A percentile compares a stretch with the other conserved stretches of the same genome.
Evolutionary conservation across 1,139 yeast species (phyloP).

Genomic region (Candida tetrigidarum): DNA sequence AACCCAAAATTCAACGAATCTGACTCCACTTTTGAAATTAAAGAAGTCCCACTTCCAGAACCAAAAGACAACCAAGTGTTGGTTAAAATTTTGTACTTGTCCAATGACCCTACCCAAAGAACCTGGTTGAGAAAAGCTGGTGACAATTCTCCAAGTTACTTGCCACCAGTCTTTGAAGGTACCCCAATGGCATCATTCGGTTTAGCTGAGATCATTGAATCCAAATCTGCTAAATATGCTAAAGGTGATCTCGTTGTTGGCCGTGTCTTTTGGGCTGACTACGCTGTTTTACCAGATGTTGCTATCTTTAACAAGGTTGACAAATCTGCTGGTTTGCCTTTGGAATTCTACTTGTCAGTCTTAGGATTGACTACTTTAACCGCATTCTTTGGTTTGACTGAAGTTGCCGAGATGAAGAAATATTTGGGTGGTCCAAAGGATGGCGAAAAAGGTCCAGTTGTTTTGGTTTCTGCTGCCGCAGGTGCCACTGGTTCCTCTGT

Average conservation of each 20-base stretch:
- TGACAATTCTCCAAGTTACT: conserved; percentile 47
- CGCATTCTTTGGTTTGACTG: conserved; percentile 60
- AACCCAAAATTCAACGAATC: conserved; percentile 21
- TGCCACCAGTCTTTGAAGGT: conserved; percentile 50
- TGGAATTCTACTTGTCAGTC: conserved; percentile 28
- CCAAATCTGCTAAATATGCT: conserved; percentile 38
- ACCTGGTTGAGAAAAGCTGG: conserved; percentile 56
- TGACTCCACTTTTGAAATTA: conserved; percentile 27
- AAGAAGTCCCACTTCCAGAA: conserved; percentile 16
- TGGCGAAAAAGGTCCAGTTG: conserved; percentile 38
- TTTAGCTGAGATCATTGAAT: conserved; percentile 50
- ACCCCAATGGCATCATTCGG: conserved; percentile 55
- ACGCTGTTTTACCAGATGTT: conserved; percentile 25
- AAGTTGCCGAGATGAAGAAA: conserved; percentile 41
- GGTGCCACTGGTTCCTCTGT: conserved; percentile 71
- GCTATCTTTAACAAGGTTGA: conserved; percentile 29
- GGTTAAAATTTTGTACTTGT: conserved; percentile 51
- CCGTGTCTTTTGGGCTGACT: conserved; percentile 34
- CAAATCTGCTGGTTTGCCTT: conserved; percentile 26
- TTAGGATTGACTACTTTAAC: conserved; percentile 64
- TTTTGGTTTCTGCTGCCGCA: conserved; percentile 67
- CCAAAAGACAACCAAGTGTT: conserved; percentile 50
- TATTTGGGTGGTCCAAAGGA: conserved; percentile 11
- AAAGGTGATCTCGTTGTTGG: conserved; percentile 49
- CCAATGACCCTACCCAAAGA: conserved; percentile 72